Percentiles rank a stretch among this genome's conserved stretches.
phyloP scores from a whole-genome alignment of 305 asterid species.

The Salvia sclarea region DNA sequence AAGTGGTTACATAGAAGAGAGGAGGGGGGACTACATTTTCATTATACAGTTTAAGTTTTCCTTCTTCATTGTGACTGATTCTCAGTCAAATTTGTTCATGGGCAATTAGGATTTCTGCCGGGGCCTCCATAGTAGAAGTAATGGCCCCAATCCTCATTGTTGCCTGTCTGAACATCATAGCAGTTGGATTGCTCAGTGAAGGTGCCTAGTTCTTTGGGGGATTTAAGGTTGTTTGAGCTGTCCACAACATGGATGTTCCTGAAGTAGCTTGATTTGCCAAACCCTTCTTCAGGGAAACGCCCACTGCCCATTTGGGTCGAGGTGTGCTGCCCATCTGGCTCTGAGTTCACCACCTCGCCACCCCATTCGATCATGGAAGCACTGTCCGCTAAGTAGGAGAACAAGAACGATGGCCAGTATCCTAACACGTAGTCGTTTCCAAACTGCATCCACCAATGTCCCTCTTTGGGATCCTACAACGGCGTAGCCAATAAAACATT shows the following conservation, averaged over 20 bases:
- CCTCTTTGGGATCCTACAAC: constrained; percentile 60
- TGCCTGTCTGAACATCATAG: constrained; percentile 63
- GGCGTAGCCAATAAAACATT: background rate
- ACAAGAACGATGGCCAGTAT: constrained; percentile 73
- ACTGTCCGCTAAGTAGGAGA: constrained; percentile 58
- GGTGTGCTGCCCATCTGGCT: constrained; percentile 62
- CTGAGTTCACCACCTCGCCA: constrained; percentile 68
- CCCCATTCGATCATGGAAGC: constrained; percentile 82
- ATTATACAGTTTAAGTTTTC: constrained; percentile 14
- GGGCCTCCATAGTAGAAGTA: constrained; percentile 79
- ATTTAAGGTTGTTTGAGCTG: constrained; percentile 56
- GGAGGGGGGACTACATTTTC: constrained; percentile 25
- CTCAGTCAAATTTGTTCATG: constrained; percentile 15
- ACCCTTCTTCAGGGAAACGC: constrained; percentile 65
- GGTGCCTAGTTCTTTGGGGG: constrained; percentile 58
- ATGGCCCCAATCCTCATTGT: constrained; percentile 63
- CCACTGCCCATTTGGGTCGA: constrained; percentile 74
- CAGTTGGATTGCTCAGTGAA: constrained; percentile 64
- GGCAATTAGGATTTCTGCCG: constrained; percentile 60
- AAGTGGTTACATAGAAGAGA: constrained; percentile 24
- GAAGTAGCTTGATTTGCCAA: constrained; percentile 65
- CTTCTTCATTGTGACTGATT: background rate
- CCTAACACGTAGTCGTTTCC: constrained; percentile 57
- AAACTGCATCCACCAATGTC: constrained; percentile 80
- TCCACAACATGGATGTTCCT: constrained; percentile 71